phyloP scores from a whole-genome alignment of 2,329 filamentous ascomycete species.

The Fusarium nisikadoi region DNA sequence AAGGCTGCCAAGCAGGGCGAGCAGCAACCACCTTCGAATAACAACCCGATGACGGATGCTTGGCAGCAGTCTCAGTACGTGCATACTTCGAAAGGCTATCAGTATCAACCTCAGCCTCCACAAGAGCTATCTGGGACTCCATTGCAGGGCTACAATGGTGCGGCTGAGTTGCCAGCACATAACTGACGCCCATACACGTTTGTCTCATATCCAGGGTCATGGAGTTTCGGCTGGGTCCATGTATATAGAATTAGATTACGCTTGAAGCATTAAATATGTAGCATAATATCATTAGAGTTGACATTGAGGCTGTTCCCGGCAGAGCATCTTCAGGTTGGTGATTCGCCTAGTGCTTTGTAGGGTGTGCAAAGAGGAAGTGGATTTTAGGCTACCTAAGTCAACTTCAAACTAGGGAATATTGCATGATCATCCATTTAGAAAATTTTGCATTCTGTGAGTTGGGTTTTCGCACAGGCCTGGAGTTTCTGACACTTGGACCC shows the following conservation, averaged over 20 bases:
- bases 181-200: constrained; percentile 3
- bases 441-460: background rate
- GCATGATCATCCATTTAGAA: background rate
- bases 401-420: background rate
- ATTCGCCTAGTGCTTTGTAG: background rate
- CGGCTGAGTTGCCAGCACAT: constrained; percentile 24
- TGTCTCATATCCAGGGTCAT: background rate
- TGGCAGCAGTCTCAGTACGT: constrained; percentile 19
- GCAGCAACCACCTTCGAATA: background rate
- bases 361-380: background rate
- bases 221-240: background rate
- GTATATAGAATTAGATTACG: background rate
- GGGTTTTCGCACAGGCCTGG: background rate
- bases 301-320: no score
- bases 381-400: background rate
- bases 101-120: background rate
- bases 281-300: background rate
- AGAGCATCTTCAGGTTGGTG: background rate
- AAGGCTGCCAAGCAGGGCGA: background rate
- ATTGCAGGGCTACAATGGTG: constrained; percentile 5
- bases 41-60: background rate
- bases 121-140: constrained; percentile 24
- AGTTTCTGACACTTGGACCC: background rate
- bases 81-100: background rate
- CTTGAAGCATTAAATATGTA: background rate